Conservation (phyloP, 2,329 filamentous ascomycete species). For the Talaromyces rugulosus region DNA sequence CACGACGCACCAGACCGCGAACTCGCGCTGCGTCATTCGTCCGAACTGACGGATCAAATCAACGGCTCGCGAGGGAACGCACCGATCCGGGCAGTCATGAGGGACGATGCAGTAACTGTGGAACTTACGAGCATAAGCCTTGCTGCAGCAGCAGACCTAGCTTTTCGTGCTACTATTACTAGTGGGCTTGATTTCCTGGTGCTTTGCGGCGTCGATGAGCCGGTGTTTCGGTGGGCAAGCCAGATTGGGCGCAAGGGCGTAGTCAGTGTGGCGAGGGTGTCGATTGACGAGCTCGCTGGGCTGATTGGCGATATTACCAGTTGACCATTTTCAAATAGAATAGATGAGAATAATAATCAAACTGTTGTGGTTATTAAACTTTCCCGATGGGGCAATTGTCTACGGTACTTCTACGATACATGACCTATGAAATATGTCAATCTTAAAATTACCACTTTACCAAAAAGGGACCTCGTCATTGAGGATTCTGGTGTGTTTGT, state of each 20-base stretch:
- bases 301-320: not conserved
- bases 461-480: too few species aligned
- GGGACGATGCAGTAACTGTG: slow-evolving; percentile 75
- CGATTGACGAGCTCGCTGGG: not conserved
- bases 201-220: slow-evolving; percentile 83
- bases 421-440: too few species aligned
- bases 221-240: slow-evolving; percentile 93
- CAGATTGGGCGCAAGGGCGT: slow-evolving; percentile 60
- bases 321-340: not conserved
- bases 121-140: slow-evolving; percentile 85
- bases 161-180: slow-evolving; percentile 52
- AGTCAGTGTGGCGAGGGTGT: slow-evolving; percentile 71
- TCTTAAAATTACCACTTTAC: too few species aligned
- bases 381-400: too few species aligned
- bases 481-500: too few species aligned
- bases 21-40: slow-evolving; percentile 72
- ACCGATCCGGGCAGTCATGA: slow-evolving; percentile 73
- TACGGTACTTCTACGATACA: too few species aligned
- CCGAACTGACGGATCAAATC: slow-evolving; percentile 87
- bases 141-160: slow-evolving; percentile 68
- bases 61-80: slow-evolving; percentile 84
- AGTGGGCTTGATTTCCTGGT: slow-evolving; percentile 82
- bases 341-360: not conserved
- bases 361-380: not conserved
- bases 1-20: slow-evolving; percentile 71